Conservation (phyloP, 805 yeast genomes). For the Yamadazyma endophytica region DNA sequence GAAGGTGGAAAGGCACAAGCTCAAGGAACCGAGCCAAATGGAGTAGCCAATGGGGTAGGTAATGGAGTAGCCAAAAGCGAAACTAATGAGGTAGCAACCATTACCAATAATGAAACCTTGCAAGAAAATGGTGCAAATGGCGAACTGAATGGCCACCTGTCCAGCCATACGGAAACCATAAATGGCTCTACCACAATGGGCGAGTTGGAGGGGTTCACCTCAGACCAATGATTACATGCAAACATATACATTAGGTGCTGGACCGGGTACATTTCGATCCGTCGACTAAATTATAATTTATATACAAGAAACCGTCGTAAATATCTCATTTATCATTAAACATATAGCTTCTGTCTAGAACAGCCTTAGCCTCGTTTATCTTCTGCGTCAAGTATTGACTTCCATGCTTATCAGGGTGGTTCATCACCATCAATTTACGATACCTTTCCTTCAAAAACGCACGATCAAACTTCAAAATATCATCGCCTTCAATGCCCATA, state of each 20-base stretch:
- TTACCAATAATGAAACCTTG: constrained; percentile 1
- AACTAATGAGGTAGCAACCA: not conserved
- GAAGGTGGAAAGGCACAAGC: constrained; percentile 59
- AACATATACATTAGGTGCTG: too few relatives aligned
- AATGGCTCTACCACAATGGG: too few relatives aligned
- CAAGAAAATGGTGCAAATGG: too few relatives aligned
- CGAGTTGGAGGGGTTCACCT: too few relatives aligned
- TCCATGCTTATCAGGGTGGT: constrained; percentile 42
- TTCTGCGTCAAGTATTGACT: constrained; percentile 38
- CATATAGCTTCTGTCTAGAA: constrained; percentile 37
- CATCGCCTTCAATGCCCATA: constrained; percentile 39
- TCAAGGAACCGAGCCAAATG: constrained; percentile 3
- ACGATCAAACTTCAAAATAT: constrained; percentile 35
- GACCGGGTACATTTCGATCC: too few relatives aligned
- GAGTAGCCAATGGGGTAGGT: not conserved
- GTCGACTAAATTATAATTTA: not conserved
- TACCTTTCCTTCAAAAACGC: constrained; percentile 29
- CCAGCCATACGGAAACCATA: too few relatives aligned
- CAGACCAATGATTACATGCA: too few relatives aligned
- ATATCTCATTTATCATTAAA: constrained; percentile 16
- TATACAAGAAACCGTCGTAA: too few relatives aligned
- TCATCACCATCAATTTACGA: constrained; percentile 34
- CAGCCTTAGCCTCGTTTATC: constrained; percentile 40
- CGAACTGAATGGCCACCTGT: too few relatives aligned
- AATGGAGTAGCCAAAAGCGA: constrained; percentile 1